Evolutionary conservation across 108 stramenopile species (phyloP).

Genomic region (Craspedostauros australis): DNA sequence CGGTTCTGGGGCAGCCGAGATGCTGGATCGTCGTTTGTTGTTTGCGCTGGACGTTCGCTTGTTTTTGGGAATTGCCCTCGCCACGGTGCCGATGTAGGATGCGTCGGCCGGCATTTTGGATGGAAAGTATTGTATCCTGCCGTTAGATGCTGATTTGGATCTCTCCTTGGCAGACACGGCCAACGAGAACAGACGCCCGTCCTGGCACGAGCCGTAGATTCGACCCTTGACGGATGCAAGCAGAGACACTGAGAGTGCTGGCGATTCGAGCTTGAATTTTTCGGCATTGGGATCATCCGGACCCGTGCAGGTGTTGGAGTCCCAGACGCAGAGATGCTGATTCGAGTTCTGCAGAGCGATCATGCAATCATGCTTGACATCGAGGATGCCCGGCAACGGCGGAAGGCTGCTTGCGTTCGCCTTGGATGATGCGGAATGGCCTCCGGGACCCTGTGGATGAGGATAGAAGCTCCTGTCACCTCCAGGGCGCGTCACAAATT

Average conservation of each 20-base stretch:
- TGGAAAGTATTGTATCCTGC: conserved; percentile 20
- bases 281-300: conserved; percentile 16
- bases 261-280: conserved; percentile 10
- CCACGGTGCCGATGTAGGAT: conserved; percentile 14
- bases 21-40: conserved; percentile 26
- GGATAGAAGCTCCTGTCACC: too few species aligned
- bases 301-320: conserved; percentile 12
- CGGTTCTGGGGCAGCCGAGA: conserved; percentile 21
- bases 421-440: conserved; percentile 13
- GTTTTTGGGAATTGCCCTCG: conserved; percentile 7
- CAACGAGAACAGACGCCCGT: conserved; percentile 21
- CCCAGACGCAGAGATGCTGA: conserved; percentile 16
- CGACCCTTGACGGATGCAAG: conserved; percentile 23
- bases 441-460: too few species aligned
- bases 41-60: neutral
- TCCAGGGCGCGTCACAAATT: conserved; percentile 29
- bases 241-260: conserved; percentile 15
- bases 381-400: conserved; percentile 23
- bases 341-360: conserved; percentile 36
- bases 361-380: conserved; percentile 28
- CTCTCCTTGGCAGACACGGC: neutral
- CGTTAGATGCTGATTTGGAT: neutral
- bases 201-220: conserved; percentile 21
- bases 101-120: neutral
- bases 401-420: conserved; percentile 2